Evolutionary conservation across 768 basidiomycete genomes (phyloP), one percentile per base, ranked within the genome.

Genomic region (Russula sp.): DNA sequence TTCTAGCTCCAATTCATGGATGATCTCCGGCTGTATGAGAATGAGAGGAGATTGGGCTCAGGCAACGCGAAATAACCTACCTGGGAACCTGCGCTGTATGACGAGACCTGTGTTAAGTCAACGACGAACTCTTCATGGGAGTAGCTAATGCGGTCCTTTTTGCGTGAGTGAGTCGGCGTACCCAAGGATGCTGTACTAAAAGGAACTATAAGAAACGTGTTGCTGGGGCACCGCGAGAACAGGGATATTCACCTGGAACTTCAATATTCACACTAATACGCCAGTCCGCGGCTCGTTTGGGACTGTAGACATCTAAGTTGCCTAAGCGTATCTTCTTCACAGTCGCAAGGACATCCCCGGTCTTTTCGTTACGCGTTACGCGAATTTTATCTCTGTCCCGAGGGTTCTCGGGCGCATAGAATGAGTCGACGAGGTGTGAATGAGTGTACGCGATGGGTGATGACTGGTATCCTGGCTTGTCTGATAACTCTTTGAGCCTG

Each of bases 1-100:
- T 76, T 99, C 97, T 42, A 99, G 75, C 72, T 99, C 97, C 20
- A 99, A 80, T 73, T 99, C 96, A 72, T 95, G 92, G 7, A 88
- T 72, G 10, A 83, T 71, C 72, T 89, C 84, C 7, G 82, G 72
- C 88, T 87, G 57, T 54, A 34, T 28, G 48, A 49, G 50, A 50
- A 52, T 55, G 59, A 32, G 32, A 22, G 26, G 22, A 38, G 55
- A 53, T 30, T 30, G 24, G 30, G 54, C 64, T 57, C 48, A 28
- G 50, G 22, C 16, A 44, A 36, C 14, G 26, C 51, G 49, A 24
- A 49, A 50, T 32, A 76, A 83, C 68, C 46, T 72, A 90, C 88
- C 50, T 82, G 79, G 62, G 76, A 75, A 58, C 75, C 79, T 0
- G 81, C 74, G 14, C 76, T 70, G 9, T 79, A 79, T 5, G 87